phyloP scores from a whole-genome alignment of 2,329 filamentous ascomycete species.

The Exophiala dermatitidis region DNA sequence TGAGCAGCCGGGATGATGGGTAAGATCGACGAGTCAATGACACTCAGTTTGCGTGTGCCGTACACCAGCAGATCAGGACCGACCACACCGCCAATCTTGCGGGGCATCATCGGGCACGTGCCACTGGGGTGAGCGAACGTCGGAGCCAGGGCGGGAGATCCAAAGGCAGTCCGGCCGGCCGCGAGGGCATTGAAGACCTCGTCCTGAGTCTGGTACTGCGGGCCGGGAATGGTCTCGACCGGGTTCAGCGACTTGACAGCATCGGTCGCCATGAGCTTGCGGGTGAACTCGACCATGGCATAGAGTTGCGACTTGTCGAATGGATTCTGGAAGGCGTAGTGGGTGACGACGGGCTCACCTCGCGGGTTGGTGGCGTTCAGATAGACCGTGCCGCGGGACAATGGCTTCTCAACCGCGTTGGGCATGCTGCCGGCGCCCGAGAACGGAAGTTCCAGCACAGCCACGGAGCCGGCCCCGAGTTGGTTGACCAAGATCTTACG shows the following conservation, averaged over 20 bases:
- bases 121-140: conserved; percentile 14
- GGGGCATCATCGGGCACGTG: conserved; percentile 9
- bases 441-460: conserved; percentile 17
- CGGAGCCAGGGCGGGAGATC: neutral
- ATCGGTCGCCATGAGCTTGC: conserved; percentile 10
- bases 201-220: conserved; percentile 8
- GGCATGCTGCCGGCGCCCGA: conserved; percentile 6
- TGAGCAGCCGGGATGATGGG: conserved; percentile 34
- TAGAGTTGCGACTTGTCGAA: conserved; percentile 16
- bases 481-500: conserved; percentile 13
- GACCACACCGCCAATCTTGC: conserved; percentile 28
- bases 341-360: conserved; percentile 17
- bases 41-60: conserved; percentile 29
- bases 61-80: conserved; percentile 30
- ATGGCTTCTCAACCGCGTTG: conserved; percentile 21
- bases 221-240: conserved; percentile 15
- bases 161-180: neutral
- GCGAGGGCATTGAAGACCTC: conserved; percentile 14
- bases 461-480: conserved; percentile 10
- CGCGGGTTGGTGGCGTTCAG: conserved; percentile 18
- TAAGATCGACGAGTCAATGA: conserved; percentile 33
- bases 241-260: conserved; percentile 9
- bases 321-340: conserved; percentile 17
- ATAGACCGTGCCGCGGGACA: conserved; percentile 21
- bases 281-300: conserved; percentile 17